These are phyloP conservation scores for Nothomitra cinnamomea DNA, from an alignment of 2,329 filamentous ascomycete genomes.

Conservation along the genomic window DNA sequence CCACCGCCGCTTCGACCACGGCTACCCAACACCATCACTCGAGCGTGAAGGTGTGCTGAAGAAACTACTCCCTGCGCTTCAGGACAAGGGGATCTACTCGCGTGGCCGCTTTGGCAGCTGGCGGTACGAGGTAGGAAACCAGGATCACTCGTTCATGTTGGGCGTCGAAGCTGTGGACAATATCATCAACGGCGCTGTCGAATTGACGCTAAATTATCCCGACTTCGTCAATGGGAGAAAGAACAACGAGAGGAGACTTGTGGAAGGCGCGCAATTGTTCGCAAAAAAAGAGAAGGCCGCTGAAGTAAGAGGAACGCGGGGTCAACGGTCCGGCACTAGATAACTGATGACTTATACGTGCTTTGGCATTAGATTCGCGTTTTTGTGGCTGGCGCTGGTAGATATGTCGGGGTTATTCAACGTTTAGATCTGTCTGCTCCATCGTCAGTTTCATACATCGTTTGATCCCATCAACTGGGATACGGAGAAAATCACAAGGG, in stretches of 20 bases:
- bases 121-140: conserved; percentile 94
- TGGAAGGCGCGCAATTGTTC: conserved; percentile 43
- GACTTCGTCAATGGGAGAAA: conserved; percentile 76
- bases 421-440: too few relatives aligned
- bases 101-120: conserved; percentile 95
- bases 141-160: conserved; percentile 96
- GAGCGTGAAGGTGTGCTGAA: conserved; percentile 92
- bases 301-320: too few relatives aligned
- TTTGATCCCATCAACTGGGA: too few relatives aligned
- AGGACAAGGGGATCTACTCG: conserved; percentile 82
- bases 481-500: too few relatives aligned
- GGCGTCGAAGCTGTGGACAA: conserved; percentile 86
- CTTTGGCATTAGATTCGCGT: too few relatives aligned
- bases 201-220: conserved; percentile 90
- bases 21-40: conserved; percentile 86
- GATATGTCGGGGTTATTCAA: too few relatives aligned
- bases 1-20: conserved; percentile 94
- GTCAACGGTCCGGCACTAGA: too few relatives aligned
- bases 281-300: conserved; percentile 23
- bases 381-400: too few relatives aligned
- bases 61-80: conserved; percentile 80
- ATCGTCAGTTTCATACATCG: too few relatives aligned
- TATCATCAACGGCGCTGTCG: conserved; percentile 74
- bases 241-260: conserved; percentile 47
- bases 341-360: too few relatives aligned